Percentiles rank a stretch among this genome's conserved stretches.
Conservation (phyloP, 148 eudicot species). For the Spergularia marina region DNA sequence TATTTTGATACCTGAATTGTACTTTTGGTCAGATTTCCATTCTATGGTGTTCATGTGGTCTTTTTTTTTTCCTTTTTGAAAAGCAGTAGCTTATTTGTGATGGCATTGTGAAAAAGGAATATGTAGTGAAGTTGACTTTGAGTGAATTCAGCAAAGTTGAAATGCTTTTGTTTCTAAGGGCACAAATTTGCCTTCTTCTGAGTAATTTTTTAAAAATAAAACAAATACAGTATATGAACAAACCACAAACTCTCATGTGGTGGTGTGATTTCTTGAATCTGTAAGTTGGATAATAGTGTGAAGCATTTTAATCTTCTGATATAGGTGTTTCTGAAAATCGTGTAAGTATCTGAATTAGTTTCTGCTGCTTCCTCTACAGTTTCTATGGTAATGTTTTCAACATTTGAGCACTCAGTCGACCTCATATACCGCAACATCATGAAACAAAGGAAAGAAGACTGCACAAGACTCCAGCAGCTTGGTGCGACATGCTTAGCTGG, state of each 20-base stretch:
- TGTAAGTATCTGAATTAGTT: neutral
- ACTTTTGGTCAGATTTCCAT: too few relatives aligned
- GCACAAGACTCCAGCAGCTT: conserved; percentile 78
- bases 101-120: neutral
- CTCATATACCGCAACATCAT: conserved; percentile 52
- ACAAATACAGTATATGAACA: too few relatives aligned
- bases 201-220: too few relatives aligned
- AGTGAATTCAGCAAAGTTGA: neutral
- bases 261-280: neutral
- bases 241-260: neutral
- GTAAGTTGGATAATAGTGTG: neutral
- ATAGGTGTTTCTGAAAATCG: too few relatives aligned
- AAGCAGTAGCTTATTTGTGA: neutral
- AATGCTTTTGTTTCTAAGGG: too few relatives aligned
- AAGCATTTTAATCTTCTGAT: conserved; percentile 2
- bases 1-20: too few relatives aligned
- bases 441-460: conserved; percentile 64
- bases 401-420: conserved; percentile 90
- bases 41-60: neutral
- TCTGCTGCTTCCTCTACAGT: conserved; percentile 44
- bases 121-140: neutral
- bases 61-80: too few relatives aligned
- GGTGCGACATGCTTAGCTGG: conserved; percentile 90
- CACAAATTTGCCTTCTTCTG: too few relatives aligned
- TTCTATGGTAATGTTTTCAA: conserved; percentile 93